These are phyloP conservation scores for Fusarium pilosicola DNA, from an alignment of 2,329 filamentous ascomycete species.

Conservation along the genomic window DNA sequence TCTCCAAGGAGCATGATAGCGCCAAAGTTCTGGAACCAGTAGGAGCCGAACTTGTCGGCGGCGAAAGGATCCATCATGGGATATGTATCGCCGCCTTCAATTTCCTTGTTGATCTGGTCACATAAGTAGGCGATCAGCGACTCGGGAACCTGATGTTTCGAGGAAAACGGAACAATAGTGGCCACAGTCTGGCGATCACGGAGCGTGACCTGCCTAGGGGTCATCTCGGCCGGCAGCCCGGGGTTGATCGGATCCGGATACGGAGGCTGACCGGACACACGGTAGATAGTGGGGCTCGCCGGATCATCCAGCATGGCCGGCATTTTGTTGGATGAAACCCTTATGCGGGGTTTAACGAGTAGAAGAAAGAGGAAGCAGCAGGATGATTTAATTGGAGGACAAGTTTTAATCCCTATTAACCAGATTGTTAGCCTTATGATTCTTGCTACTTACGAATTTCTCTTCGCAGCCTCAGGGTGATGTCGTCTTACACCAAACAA, in stretches of 20 bases:
- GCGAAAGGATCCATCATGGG: conserved; percentile 84
- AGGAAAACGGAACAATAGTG: conserved; percentile 84
- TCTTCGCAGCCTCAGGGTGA: not conserved
- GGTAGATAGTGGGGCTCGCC: conserved; percentile 74
- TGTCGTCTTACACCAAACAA: conserved; percentile 30
- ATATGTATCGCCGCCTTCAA: conserved; percentile 91
- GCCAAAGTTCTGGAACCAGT: conserved; percentile 93
- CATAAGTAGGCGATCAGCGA: conserved; percentile 81
- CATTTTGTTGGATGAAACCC: conserved; percentile 60
- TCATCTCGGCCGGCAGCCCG: conserved; percentile 74
- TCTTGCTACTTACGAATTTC: conserved; percentile 6
- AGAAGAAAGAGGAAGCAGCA: not conserved
- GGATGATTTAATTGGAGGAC: conserved; percentile 15
- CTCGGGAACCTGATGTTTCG: conserved; percentile 78
- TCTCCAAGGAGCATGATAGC: conserved; percentile 88
- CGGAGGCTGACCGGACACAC: conserved; percentile 72
- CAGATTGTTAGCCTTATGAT: conserved; percentile 13
- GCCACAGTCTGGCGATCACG: conserved; percentile 86
- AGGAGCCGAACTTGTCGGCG: conserved; percentile 78
- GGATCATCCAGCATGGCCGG: conserved; percentile 84
- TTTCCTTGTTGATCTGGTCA: conserved; percentile 88
- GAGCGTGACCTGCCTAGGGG: conserved; percentile 80
- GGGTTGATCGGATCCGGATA: conserved; percentile 71
- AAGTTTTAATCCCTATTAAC: not conserved
- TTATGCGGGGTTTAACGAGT: conserved; percentile 5